Percentiles rank a stretch among this genome's conserved stretches.
These are phyloP conservation scores for Blastomyces emzantsi DNA, from an alignment of 2,329 filamentous ascomycete genomes.

Conservation along the genomic window DNA sequence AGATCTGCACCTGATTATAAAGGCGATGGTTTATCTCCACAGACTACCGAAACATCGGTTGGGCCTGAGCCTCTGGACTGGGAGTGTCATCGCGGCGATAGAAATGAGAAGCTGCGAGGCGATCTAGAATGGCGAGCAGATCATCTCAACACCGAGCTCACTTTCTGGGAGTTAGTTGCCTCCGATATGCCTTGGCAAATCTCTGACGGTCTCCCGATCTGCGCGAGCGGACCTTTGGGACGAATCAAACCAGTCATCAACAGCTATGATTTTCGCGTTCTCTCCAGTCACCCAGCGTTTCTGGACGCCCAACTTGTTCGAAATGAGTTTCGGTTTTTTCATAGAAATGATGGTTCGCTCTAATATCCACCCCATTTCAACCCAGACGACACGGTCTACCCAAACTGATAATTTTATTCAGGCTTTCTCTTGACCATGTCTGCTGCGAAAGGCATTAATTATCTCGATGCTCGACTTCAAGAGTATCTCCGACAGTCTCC, in stretches of 20 bases:
- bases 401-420: neutral
- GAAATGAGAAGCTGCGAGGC: neutral
- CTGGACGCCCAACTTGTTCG: constrained; percentile 7
- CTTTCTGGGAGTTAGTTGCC: constrained; percentile 5
- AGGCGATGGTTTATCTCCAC: neutral
- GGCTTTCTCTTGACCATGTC: constrained; percentile 7
- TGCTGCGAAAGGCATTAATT: constrained; percentile 5
- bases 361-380: neutral
- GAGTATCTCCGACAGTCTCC: constrained; percentile 6
- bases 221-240: constrained; percentile 1
- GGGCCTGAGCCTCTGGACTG: neutral
- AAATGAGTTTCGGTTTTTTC: constrained; percentile 7
- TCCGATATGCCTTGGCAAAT: constrained; percentile 8
- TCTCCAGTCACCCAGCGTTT: constrained; percentile 6
- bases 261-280: constrained; percentile 5
- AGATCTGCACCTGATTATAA: neutral
- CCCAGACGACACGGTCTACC: neutral
- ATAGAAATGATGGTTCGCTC: constrained; percentile 6
- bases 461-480: constrained; percentile 6
- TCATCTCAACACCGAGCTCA: constrained; percentile 7
- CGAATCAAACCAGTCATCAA: constrained; percentile 4
- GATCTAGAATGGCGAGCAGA: constrained; percentile 8
- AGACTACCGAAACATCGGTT: neutral
- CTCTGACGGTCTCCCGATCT: constrained; percentile 4
- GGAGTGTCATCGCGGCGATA: constrained; percentile 7